These are phyloP conservation scores for Aspergillus heteromorphus DNA, from an alignment of 495 filamentous ascomycete genomes.

Conservation along the genomic window DNA sequence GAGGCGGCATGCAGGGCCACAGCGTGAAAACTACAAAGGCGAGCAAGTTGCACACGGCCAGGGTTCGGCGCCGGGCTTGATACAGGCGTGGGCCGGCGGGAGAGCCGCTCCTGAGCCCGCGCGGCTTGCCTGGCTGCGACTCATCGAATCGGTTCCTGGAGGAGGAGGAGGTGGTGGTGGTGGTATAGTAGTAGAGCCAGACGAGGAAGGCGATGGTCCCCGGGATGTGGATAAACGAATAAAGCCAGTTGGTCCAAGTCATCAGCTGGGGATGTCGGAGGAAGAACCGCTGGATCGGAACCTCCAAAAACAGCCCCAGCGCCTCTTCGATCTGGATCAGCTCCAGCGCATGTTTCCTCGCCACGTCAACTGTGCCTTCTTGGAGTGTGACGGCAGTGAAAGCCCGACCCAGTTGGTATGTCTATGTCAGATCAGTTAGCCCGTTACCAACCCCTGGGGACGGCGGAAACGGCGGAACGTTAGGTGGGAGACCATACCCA, in stretches of 20 bases:
- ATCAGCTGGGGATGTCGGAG: slow-evolving; percentile 38
- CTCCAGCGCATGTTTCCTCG: slow-evolving; percentile 52
- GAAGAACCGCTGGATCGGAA: slow-evolving; percentile 50
- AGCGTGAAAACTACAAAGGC: slow-evolving; percentile 73
- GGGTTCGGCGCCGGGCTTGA: slow-evolving; percentile 58
- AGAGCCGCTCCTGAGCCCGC: slow-evolving; percentile 29
- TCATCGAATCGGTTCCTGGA: slow-evolving; percentile 35
- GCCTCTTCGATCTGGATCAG: slow-evolving; percentile 50
- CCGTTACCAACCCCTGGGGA: neutral
- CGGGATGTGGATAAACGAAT: slow-evolving; percentile 79
- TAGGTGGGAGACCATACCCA: slow-evolving; percentile 40
- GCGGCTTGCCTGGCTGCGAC: slow-evolving; percentile 30
- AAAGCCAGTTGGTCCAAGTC: slow-evolving; percentile 57
- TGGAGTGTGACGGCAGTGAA: slow-evolving; percentile 56
- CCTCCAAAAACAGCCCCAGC: slow-evolving; percentile 54
- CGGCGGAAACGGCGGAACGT: neutral
- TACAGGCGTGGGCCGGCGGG: slow-evolving; percentile 50
- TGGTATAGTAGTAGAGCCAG: slow-evolving; percentile 63
- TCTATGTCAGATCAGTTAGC: slow-evolving; percentile 25
- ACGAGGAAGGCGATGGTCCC: slow-evolving; percentile 68
- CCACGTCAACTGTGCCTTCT: slow-evolving; percentile 52
- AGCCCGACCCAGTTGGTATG: slow-evolving; percentile 59
- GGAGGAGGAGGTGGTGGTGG: no score
- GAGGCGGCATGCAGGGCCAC: slow-evolving; percentile 79
- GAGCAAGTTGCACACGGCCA: slow-evolving; percentile 69